Evolutionary conservation across 208 protist genomes (phyloP), one percentile per base, ranked within the genome.

Genomic region (Strigomonas galati): DNA sequence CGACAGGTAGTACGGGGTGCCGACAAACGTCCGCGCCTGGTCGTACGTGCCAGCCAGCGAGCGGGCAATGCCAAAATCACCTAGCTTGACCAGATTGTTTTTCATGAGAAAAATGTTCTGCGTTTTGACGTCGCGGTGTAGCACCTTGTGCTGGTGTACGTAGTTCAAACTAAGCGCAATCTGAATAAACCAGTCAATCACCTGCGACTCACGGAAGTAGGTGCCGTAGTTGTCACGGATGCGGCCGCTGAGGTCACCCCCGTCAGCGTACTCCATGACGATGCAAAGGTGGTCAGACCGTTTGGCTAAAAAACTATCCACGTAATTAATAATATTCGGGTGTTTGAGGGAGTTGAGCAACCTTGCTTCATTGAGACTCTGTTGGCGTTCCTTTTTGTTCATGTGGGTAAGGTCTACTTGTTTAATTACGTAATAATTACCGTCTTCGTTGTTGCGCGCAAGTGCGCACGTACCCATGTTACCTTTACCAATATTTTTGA

Each of bases 291-390:
- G 80, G 63, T 95, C 86, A 1, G 88, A 95, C 63, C 79, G 89
- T 27, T 77, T 71, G 1, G 90, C 85, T n/a, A 97, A 78, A 76
- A 97, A 98, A 69, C 89, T 93, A 74, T 95, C 89, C 12, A 94
- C 81, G 72, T 98, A 98, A 46, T 94, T 84, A 66, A 98, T 96
- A 71, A 98, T 93, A 69, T 98, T 97, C 1, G 95, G 95, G 66
- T 98, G 95, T 6, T 80, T 80, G n/a, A 98, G 71, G 5, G 84
- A 85, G 54, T 79, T 94, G 17, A 98, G 79, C 19, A 97, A 65
- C 1, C 83, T 77, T 1, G 92, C 94, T 73, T 98, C 94, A 63
- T 98, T 98, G 21, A 98, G 75, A 64, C 89, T 91, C 54, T 97
- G 87, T 32, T 94, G 79, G 10, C 91, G 74, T 49, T 98, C 90